phyloP scores from a whole-genome alignment of 2,329 filamentous ascomycete species.

The Huntiella moniliformis region DNA sequence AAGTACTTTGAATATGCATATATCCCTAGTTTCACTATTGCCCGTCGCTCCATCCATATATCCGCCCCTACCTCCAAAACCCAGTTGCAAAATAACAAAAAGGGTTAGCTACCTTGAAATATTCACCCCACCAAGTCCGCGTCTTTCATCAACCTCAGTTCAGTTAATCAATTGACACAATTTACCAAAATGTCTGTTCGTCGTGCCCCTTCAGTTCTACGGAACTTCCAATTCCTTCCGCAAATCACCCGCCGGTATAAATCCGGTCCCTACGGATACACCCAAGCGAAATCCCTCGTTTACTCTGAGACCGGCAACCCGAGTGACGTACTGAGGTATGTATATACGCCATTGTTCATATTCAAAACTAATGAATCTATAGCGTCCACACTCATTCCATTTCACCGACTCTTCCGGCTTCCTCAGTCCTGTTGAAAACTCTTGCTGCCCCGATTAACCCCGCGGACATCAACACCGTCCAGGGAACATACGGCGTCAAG shows the following conservation, averaged over 20 bases:
- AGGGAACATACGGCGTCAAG: conserved; percentile 84
- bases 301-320: conserved; percentile 62
- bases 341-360: not conserved
- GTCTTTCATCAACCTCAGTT: not conserved
- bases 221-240: conserved; percentile 2
- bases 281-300: conserved; percentile 65
- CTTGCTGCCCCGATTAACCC: conserved; percentile 90
- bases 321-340: conserved; percentile 44
- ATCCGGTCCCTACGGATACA: conserved; percentile 57
- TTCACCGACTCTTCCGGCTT: conserved; percentile 48
- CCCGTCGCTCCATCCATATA: conserved; percentile 2
- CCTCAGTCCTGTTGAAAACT: conserved; percentile 58
- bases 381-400: conserved; percentile 61
- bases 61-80: not conserved
- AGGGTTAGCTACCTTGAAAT: not conserved
- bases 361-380: not conserved
- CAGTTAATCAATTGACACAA: conserved; percentile 12
- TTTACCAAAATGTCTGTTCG: not conserved
- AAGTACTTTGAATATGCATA: conserved; percentile 3
- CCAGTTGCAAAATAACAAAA: not conserved
- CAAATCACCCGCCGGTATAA: conserved; percentile 25
- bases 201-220: conserved; percentile 2
- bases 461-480: conserved; percentile 93
- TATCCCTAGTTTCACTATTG: conserved; percentile 12
- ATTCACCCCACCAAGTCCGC: not conserved